A percentile compares a stretch with the other conserved stretches of the same genome.
Conservation (phyloP, 73 alveolate genomes). For the Paramecium tetraurelia region DNA sequence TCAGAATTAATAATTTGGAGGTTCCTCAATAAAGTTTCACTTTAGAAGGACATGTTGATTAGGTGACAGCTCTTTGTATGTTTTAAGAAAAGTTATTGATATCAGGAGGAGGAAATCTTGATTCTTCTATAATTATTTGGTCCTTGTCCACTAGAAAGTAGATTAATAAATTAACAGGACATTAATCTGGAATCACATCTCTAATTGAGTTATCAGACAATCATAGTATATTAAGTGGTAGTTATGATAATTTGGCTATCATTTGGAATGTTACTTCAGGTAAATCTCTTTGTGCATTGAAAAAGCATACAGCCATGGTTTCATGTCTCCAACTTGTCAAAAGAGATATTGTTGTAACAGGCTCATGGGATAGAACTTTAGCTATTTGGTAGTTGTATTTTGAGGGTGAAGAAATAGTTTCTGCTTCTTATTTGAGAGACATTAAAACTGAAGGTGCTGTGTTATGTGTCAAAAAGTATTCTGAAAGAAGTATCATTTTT, state of each 20-base stretch:
- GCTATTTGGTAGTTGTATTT: constrained; percentile 19
- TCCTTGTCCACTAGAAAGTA: neutral
- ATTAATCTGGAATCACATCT: constrained; percentile 42
- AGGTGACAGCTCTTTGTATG: constrained; percentile 34
- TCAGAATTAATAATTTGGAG: neutral
- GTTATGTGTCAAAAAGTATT: neutral
- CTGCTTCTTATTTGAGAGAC: constrained; percentile 9
- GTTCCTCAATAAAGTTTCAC: neutral
- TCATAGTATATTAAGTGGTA: neutral
- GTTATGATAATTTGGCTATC: constrained; percentile 32
- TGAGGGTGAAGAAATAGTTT: neutral
- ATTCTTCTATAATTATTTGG: constrained; percentile 22
- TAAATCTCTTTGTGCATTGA: constrained; percentile 12
- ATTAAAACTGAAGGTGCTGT: constrained; percentile 23
- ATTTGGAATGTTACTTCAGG: constrained; percentile 26
- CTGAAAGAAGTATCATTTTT: neutral
- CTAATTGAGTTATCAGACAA: constrained; percentile 20
- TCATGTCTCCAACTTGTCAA: neutral
- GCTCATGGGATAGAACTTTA: constrained; percentile 44
- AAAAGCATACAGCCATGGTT: constrained; percentile 33
- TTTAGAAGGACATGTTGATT: constrained; percentile 36
- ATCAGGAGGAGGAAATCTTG: constrained; percentile 32
- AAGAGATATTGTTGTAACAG: constrained; percentile 39
- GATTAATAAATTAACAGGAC: constrained; percentile 7
- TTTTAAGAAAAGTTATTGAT: constrained; percentile 16